Conservation (phyloP, 495 filamentous ascomycete species). For the Penicillium tannophilum region DNA sequence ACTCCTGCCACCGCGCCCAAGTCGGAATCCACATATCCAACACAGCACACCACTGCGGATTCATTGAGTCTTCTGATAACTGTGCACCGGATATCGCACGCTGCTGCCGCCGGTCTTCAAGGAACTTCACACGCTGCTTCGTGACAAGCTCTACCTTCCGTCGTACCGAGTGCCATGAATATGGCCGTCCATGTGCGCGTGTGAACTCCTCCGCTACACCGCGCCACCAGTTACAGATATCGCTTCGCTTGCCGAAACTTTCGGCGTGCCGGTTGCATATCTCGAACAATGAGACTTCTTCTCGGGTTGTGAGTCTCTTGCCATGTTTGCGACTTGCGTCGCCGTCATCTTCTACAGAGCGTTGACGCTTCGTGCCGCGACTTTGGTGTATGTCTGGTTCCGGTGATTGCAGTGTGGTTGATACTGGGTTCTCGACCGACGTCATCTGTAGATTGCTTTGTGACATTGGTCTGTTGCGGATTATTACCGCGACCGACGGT, state of each 20-base stretch:
- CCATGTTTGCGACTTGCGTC: constrained; percentile 39
- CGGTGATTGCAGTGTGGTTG: neutral
- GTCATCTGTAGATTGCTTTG: neutral
- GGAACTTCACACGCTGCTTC: constrained; percentile 46
- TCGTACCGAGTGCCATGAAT: constrained; percentile 51
- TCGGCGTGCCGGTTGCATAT: constrained; percentile 45
- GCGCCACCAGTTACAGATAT: constrained; percentile 52
- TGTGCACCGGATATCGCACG: constrained; percentile 7
- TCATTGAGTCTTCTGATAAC: constrained; percentile 34
- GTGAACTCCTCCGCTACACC: constrained; percentile 45
- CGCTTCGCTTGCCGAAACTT: constrained; percentile 48
- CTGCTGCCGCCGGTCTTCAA: constrained; percentile 28
- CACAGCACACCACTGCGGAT: constrained; percentile 43
- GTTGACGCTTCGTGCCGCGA: constrained; percentile 21
- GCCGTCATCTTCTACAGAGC: constrained; percentile 12
- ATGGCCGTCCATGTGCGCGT: constrained; percentile 41
- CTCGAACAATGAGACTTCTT: constrained; percentile 47
- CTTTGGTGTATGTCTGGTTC: neutral
- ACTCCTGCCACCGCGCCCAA: constrained; percentile 45
- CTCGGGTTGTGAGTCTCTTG: constrained; percentile 46
- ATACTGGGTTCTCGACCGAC: neutral
- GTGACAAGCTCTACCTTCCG: constrained; percentile 49
- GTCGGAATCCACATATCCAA: constrained; percentile 49
- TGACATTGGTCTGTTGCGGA: neutral
- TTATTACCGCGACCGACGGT: neutral